These are phyloP conservation scores for Chrysanthemum seticuspe DNA, from an alignment of 129 eudicot genomes.

Conservation along the genomic window DNA sequence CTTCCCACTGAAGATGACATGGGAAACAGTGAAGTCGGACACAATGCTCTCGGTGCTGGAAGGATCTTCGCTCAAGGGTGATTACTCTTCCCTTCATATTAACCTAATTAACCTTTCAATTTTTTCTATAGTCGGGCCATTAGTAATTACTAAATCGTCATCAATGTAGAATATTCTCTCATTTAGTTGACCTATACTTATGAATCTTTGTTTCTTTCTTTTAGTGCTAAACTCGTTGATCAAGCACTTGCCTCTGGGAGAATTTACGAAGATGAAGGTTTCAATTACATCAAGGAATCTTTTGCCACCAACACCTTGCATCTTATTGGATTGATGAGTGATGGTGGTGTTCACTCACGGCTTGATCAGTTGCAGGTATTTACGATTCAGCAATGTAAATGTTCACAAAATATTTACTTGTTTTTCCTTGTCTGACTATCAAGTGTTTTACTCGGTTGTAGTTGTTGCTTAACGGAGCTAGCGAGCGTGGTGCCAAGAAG, in stretches of 20 bases:
- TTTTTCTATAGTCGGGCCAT: not conserved
- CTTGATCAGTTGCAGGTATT: slow-evolving; percentile 86
- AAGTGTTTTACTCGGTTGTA: slow-evolving; percentile 26
- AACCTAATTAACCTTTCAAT: not conserved
- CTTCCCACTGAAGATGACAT: slow-evolving; percentile 92
- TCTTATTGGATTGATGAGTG: slow-evolving; percentile 63
- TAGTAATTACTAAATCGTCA: too few relatives aligned
- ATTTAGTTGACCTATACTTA: slow-evolving; percentile 11
- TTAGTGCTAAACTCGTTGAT: slow-evolving; percentile 89
- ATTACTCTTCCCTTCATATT: slow-evolving; percentile 2
- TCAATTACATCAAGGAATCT: too few relatives aligned
- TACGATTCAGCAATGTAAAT: not conserved
- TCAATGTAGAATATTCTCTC: not conserved
- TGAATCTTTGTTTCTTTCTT: slow-evolving; percentile 14
- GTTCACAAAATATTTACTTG: not conserved
- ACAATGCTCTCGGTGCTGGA: slow-evolving; percentile 97
- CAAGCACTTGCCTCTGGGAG: slow-evolving; percentile 85
- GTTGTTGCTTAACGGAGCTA: slow-evolving; percentile 84
- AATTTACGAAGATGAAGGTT: slow-evolving; percentile 15
- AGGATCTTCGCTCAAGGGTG: slow-evolving; percentile 92
- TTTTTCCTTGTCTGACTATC: not conserved
- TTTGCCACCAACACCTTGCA: too few relatives aligned
- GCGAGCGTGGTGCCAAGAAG: slow-evolving; percentile 81
- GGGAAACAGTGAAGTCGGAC: slow-evolving; percentile 98
- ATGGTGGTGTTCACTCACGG: slow-evolving; percentile 97